Evolutionary conservation across 2,329 filamentous ascomycete species (phyloP).

Genomic region (Fusarium albidum): DNA sequence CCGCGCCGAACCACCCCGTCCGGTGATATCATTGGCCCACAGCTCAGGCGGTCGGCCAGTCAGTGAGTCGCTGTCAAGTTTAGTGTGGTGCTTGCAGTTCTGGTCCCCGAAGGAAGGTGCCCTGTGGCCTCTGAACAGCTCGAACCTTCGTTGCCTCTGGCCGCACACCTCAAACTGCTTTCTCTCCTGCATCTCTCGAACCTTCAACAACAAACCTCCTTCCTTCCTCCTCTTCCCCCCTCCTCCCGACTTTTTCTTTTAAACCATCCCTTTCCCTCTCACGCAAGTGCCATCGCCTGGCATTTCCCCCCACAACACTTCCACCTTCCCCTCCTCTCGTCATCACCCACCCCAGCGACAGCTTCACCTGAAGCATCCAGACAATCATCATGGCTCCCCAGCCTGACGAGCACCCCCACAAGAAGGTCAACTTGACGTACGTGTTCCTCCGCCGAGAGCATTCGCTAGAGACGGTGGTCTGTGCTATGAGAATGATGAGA

Average conservation of each 20-base stretch:
- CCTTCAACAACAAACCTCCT: conserved; percentile 23
- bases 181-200: conserved; percentile 31
- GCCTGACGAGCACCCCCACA: conserved; percentile 65
- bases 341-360: conserved; percentile 34
- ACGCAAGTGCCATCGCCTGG: conserved; percentile 29
- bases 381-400: conserved; percentile 73
- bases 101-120: conserved; percentile 36
- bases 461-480: not conserved
- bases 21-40: conserved; percentile 47
- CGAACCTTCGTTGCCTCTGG: conserved; percentile 37
- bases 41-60: conserved; percentile 37
- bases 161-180: conserved; percentile 28
- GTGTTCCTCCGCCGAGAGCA: conserved; percentile 41
- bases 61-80: conserved; percentile 38
- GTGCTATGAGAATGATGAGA: conserved; percentile 5
- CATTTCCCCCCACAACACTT: conserved; percentile 32
- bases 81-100: conserved; percentile 28
- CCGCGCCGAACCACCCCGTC: conserved; percentile 43
- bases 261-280: conserved; percentile 1
- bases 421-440: conserved; percentile 86
- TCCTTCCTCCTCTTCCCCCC: conserved; percentile 4
- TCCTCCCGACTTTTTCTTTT: conserved; percentile 5
- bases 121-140: conserved; percentile 42
- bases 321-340: conserved; percentile 36
- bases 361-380: conserved; percentile 41